Evolutionary conservation across 805 yeast species (phyloP).

Genomic region (Candida ascalaphidarum): DNA sequence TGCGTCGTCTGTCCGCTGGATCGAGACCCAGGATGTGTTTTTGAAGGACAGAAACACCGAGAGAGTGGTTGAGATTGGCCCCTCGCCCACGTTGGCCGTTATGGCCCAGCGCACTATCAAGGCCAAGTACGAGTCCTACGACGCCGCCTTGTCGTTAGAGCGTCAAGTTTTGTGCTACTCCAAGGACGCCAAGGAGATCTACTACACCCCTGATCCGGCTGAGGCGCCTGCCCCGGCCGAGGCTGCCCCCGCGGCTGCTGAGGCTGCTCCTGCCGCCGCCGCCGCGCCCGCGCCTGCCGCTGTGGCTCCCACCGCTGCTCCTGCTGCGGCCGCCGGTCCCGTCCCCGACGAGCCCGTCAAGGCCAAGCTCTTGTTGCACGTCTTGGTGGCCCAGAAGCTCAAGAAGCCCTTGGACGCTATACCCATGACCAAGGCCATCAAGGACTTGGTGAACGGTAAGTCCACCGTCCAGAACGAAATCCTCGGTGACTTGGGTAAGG

Average conservation of each 20-base stretch:
- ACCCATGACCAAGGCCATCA: constrained; percentile 86
- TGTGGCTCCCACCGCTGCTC: constrained; percentile 54
- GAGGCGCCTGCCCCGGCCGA: constrained; percentile 37
- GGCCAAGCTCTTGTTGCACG: constrained; percentile 76
- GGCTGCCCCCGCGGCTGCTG: constrained; percentile 43
- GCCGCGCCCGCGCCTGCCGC: constrained; percentile 53
- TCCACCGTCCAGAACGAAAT: constrained; percentile 98
- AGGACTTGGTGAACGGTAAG: constrained; percentile 96
- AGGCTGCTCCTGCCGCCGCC: constrained; percentile 45
- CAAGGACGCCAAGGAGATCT: constrained; percentile 92
- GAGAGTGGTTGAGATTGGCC: constrained; percentile 97
- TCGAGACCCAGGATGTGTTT: constrained; percentile 97
- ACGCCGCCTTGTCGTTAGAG: constrained; percentile 88
- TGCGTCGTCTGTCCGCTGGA: constrained; percentile 99
- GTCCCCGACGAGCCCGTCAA: constrained; percentile 85
- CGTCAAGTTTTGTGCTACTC: constrained; percentile 95
- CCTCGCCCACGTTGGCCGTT: constrained; percentile 97
- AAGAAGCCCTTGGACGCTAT: constrained; percentile 83
- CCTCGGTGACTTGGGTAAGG: constrained; percentile 97
- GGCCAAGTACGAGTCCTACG: constrained; percentile 95
- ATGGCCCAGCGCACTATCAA: constrained; percentile 96
- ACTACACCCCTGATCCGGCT: constrained; percentile 81
- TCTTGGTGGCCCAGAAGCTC: constrained; percentile 90
- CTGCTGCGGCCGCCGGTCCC: constrained; percentile 75
- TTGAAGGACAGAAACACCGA: constrained; percentile 91